Percentiles rank a stretch among this genome's conserved stretches.
Evolutionary conservation across 805 yeast species (phyloP).

Genomic region (Cyberlindnera americana): DNA sequence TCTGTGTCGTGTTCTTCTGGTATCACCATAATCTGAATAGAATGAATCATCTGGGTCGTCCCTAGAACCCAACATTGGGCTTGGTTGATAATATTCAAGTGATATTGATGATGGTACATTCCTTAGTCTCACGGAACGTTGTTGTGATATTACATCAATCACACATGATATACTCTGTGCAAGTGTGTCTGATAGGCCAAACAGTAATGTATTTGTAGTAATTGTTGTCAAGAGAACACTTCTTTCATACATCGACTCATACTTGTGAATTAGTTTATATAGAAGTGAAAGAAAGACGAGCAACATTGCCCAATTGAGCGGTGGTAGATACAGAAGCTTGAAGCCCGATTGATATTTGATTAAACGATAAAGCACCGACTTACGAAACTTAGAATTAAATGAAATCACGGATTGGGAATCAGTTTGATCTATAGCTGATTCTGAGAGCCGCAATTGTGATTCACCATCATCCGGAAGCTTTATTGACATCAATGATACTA

Average conservation of each 20-base stretch:
- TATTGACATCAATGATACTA: conserved; percentile 8
- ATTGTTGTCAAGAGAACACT: conserved; percentile 75
- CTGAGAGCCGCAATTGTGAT: neutral
- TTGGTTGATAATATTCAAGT: conserved; percentile 12
- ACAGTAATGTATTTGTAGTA: conserved; percentile 73
- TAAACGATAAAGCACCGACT: conserved; percentile 17
- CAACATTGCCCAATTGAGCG: conserved; percentile 53
- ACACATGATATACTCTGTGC: conserved; percentile 56
- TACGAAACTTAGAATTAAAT: conserved; percentile 14
- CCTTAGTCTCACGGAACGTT: neutral
- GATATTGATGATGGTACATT: conserved; percentile 15
- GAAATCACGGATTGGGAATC: conserved; percentile 12
- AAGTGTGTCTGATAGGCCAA: conserved; percentile 86
- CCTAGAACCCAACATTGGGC: conserved; percentile 5
- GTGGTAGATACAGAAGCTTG: conserved; percentile 48
- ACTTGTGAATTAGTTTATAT: conserved; percentile 50
- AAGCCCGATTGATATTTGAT: conserved; percentile 24
- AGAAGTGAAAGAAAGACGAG: conserved; percentile 46
- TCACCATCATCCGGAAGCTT: conserved; percentile 13
- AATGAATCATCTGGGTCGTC: conserved; percentile 23
- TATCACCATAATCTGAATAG: conserved; percentile 31
- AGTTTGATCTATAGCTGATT: neutral
- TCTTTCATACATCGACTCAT: conserved; percentile 56
- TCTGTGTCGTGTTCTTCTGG: conserved; percentile 25
- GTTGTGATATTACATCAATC: conserved; percentile 13